Evolutionary conservation across 352 stramenopile species (phyloP), one percentile per base, ranked within the genome.

Genomic region (Globisporangium spiculum): DNA sequence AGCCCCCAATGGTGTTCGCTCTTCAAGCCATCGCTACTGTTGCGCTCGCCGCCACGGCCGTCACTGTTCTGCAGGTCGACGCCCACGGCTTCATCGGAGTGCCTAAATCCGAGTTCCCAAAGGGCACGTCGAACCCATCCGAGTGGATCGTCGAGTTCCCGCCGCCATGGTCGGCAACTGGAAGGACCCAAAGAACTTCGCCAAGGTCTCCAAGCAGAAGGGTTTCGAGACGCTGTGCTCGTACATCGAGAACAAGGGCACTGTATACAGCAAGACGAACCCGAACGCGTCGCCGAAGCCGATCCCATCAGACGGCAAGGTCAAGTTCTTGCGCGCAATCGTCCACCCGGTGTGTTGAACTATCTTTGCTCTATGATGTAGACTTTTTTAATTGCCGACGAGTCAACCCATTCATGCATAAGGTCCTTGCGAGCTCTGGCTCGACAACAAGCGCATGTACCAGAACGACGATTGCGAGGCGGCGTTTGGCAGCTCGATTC

Each of bases 211-310:
- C 57, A 63, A 63, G 57, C 20, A 63, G 36, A 63, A 63, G 57
- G 57, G 36, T n/a, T 63, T 63, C 36, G 14, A 9, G 32, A 69
- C 52, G 30, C 67, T 79, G 18, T 66, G 69, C 46, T 68, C 57
- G 30, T 57, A 75, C 18, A 53, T 75, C 32, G 69, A 79, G 14
- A 63, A 70, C 26, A 54, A 72, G 8, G 69, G 58, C n/a, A 34
- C 62, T 0, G 54, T 60, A 16, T 78, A 69, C 27, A 69, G 69
- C 34, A 74, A 73, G 34, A 75, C 70, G 48, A 41, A 68, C 41
- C 62, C 63, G 12, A 60, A 73, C 54, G 61, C 54, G 9, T 38
- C 66, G 5, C 52, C 73, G 4, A 65, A 66, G 46, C 18, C 65
- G 20, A 75, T 75, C 63, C 70, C 70, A 14, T 9, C 46, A 8